A percentile compares a stretch with the other conserved stretches of the same genome.
Evolutionary conservation across 2,329 filamentous ascomycete species (phyloP).

Genomic region (Cercospora sojina): DNA sequence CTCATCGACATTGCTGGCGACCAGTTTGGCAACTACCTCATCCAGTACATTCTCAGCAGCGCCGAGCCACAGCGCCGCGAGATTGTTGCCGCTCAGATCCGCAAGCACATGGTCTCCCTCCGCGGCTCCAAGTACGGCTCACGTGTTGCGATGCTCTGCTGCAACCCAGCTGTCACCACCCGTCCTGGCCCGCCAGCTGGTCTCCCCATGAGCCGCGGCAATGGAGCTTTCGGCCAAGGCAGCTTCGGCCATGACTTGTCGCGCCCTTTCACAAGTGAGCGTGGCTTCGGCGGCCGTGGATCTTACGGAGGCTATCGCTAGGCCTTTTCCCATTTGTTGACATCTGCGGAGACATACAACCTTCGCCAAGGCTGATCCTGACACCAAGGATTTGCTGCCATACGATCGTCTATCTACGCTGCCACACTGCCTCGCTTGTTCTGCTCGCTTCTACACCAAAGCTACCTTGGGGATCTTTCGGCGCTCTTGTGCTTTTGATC

Average conservation of each 20-base stretch:
- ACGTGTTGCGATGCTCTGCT: slow-evolving; percentile 97
- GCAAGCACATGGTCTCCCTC: slow-evolving; percentile 98
- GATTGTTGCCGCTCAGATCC: slow-evolving; percentile 87
- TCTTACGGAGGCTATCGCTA: slow-evolving; percentile 31
- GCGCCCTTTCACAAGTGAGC: slow-evolving; percentile 21
- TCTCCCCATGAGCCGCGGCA: slow-evolving; percentile 34
- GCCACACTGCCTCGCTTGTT: slow-evolving; percentile 25
- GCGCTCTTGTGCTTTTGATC: slow-evolving; percentile 20
- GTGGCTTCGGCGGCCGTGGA: slow-evolving; percentile 28
- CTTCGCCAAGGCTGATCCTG: slow-evolving; percentile 19
- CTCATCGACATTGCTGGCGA: slow-evolving; percentile 98
- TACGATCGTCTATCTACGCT: slow-evolving; percentile 27
- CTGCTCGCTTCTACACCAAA: slow-evolving; percentile 26
- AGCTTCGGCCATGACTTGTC: slow-evolving; percentile 27
- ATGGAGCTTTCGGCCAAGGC: slow-evolving; percentile 23
- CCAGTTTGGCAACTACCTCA: slow-evolving; percentile 97
- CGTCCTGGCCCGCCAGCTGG: slow-evolving; percentile 82
- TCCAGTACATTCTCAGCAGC: slow-evolving; percentile 95
- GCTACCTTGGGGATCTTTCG: slow-evolving; percentile 21
- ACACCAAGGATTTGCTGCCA: slow-evolving; percentile 17
- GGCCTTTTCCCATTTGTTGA: slow-evolving; percentile 16
- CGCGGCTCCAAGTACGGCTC: slow-evolving; percentile 98
- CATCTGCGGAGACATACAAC: slow-evolving; percentile 16
- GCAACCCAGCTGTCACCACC: slow-evolving; percentile 85
- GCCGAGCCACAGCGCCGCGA: slow-evolving; percentile 85